A percentile compares a stretch with the other conserved stretches of the same genome.
Evolutionary conservation across 2,329 filamentous ascomycete genomes (phyloP).

Genomic region (Diaporthe eres): DNA sequence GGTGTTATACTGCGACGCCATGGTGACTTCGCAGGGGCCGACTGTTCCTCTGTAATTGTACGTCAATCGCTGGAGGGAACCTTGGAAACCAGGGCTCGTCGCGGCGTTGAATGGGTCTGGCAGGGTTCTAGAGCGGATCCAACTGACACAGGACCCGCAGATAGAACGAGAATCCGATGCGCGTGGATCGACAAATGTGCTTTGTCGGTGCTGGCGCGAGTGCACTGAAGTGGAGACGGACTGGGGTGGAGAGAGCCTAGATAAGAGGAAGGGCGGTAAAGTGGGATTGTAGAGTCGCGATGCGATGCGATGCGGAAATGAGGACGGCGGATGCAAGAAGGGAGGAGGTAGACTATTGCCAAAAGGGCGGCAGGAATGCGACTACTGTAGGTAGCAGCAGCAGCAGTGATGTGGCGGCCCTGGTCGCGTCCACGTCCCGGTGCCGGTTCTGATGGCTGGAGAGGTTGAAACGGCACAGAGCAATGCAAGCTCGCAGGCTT

Average conservation of each 20-base stretch:
- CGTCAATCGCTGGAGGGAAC: slow-evolving; percentile 24
- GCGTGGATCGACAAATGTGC: slow-evolving; percentile 34
- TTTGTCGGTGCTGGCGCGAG: slow-evolving; percentile 32
- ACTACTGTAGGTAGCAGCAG: slow-evolving; percentile 16
- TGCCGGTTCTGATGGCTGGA: slow-evolving; percentile 3
- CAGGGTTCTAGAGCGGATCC: slow-evolving; percentile 35
- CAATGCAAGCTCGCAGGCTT: slow-evolving; percentile 30
- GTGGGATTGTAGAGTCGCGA: slow-evolving; percentile 24
- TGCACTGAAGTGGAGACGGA: slow-evolving; percentile 23
- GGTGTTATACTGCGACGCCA: slow-evolving; percentile 50
- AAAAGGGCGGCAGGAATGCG: slow-evolving; percentile 25
- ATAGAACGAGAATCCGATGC: slow-evolving; percentile 38
- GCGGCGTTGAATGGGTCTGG: slow-evolving; percentile 33
- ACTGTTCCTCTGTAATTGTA: slow-evolving; percentile 32
- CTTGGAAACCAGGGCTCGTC: slow-evolving; percentile 34
- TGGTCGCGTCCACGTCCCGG: slow-evolving; percentile 24
- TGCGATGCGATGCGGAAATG: slow-evolving; percentile 30
- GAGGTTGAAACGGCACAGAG: slow-evolving; percentile 30
- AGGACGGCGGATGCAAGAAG: slow-evolving; percentile 11
- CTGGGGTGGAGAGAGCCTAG: slow-evolving; percentile 14
- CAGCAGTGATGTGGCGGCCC: slow-evolving; percentile 11
- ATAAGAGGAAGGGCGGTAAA: slow-evolving; percentile 27
- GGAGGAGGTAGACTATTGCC: slow-evolving; percentile 16
- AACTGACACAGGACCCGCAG: slow-evolving; percentile 38
- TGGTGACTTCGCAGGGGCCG: slow-evolving; percentile 45